These are phyloP conservation scores for Umbelopsis sp. DNA, from an alignment of 192 early-diverging fungal genomes.

Conservation along the genomic window DNA sequence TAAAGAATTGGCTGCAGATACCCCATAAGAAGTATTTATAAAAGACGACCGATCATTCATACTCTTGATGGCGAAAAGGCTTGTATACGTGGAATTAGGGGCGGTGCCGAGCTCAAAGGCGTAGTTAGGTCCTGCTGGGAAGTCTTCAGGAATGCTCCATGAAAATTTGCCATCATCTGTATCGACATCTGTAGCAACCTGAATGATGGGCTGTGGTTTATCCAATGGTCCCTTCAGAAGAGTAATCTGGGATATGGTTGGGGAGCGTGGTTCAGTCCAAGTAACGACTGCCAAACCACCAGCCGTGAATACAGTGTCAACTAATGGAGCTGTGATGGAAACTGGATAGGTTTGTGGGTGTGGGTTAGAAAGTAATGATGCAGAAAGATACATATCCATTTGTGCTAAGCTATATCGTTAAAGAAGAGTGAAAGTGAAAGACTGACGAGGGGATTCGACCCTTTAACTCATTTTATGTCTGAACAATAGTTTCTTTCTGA, in stretches of 20 bases:
- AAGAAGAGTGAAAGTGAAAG: too few relatives aligned
- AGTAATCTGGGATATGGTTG: slow-evolving; percentile 22
- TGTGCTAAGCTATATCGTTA: too few relatives aligned
- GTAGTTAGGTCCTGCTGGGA: background rate
- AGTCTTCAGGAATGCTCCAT: slow-evolving; percentile 2
- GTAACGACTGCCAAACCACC: slow-evolving; percentile 13
- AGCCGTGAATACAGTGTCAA: slow-evolving; percentile 15
- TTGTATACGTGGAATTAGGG: background rate
- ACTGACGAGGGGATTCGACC: too few relatives aligned
- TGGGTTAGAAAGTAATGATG: too few relatives aligned
- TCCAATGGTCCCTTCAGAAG: slow-evolving; percentile 10
- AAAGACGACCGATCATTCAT: background rate
- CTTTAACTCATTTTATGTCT: too few relatives aligned
- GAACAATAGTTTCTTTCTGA: too few relatives aligned
- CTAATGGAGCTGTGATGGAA: slow-evolving; percentile 22
- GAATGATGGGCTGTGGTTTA: background rate
- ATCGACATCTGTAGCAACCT: background rate
- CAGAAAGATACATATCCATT: too few relatives aligned
- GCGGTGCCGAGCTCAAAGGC: slow-evolving; percentile 9
- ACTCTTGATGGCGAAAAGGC: background rate
- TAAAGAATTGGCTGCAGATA: background rate
- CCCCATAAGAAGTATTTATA: background rate
- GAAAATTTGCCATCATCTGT: background rate
- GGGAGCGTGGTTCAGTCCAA: slow-evolving; percentile 18
- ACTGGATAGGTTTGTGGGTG: slow-evolving; percentile 18